Evolutionary conservation across 2,329 filamentous ascomycete genomes (phyloP).

Genomic region (Thielaviopsis ethacetica): DNA sequence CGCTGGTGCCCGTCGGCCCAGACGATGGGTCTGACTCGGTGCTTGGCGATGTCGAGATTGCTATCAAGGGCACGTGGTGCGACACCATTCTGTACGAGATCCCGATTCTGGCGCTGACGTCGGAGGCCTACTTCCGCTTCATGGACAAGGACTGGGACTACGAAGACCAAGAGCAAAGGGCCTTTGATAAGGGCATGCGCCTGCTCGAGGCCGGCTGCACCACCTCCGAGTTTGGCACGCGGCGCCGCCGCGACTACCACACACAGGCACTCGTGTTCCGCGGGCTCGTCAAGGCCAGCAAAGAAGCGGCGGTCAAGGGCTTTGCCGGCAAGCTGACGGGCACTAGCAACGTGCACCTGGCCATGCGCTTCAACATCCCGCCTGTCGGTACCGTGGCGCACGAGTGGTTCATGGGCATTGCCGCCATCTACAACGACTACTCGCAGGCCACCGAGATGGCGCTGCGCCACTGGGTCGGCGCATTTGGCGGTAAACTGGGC

Average conservation of each 20-base stretch:
- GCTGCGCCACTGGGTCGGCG: conserved; percentile 75
- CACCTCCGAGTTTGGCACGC: conserved; percentile 86
- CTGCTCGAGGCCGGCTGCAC: conserved; percentile 71
- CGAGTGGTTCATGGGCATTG: conserved; percentile 99
- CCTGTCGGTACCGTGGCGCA: conserved; percentile 84
- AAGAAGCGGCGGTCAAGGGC: conserved; percentile 48
- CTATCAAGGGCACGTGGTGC: conserved; percentile 70
- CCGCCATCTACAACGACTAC: conserved; percentile 79
- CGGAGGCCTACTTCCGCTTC: conserved; percentile 95
- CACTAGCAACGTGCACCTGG: conserved; percentile 92
- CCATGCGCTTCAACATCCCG: conserved; percentile 74
- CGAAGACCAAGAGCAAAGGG: conserved; percentile 69
- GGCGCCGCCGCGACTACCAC: conserved; percentile 80
- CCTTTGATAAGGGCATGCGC: conserved; percentile 61
- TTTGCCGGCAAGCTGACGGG: conserved; percentile 62
- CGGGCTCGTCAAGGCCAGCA: conserved; percentile 64
- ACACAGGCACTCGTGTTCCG: conserved; percentile 85
- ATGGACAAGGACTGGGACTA: conserved; percentile 89
- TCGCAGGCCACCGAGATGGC: conserved; percentile 69
- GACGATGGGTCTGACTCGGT: conserved; percentile 48
- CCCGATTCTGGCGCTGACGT: conserved; percentile 76
- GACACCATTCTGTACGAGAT: conserved; percentile 98
- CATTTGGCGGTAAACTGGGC: conserved; percentile 69
- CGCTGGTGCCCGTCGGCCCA: conserved; percentile 39
- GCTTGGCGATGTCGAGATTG: conserved; percentile 59